Evolutionary conservation across 2,329 filamentous ascomycete species (phyloP), one percentile per base, ranked within the genome.

Genomic region (Fusarium verticillioides): DNA sequence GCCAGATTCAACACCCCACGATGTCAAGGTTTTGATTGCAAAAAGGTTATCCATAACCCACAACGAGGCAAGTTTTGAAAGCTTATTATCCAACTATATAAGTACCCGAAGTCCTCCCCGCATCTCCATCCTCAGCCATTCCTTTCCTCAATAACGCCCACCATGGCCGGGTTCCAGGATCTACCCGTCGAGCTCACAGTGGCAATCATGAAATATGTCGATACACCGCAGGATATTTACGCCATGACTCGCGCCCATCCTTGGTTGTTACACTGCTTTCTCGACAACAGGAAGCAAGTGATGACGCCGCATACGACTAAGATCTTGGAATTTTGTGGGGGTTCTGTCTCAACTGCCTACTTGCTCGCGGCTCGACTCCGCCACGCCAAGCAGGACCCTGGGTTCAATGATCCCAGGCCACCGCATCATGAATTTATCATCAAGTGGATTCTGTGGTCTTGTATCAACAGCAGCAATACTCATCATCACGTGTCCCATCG

Each of bases 401-500:
- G 4, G 4, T 59, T 36, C 21, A 54, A 30, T 21, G 9, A 36
- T 23, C 2, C 19, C 1, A 36, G 9, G 16, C 19, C 34, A n/a
- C 40, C 12, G 21, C 23, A 47, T 16, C 32, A 32, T 5, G 56
- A 59, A 44, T 5, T 1, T 5, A 30, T 30, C 9, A 0, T 49
- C 13, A 36, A 15, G 1, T 3, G 2, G 2, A 59, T 58, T 6
- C 9, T 47, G 2, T 1, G 1, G 7, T 36, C 42, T 15, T 13
- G 12, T 18, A 19, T 37, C 16, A 2, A 1, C 9, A 9, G 32
- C 7, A 10, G 9, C 9, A 16, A n/a, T 7, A 11, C 11, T 5
- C 10, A 28, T 28, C 23, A n/a, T 1, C 37, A 13, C 1, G 9
- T 59, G 2, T 49, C 23, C 7, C 28, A 23, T 9, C 18, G 21